Evolutionary conservation across 2,329 filamentous ascomycete species (phyloP), one percentile per base, ranked within the genome.

Genomic region (Phoma sp.): DNA sequence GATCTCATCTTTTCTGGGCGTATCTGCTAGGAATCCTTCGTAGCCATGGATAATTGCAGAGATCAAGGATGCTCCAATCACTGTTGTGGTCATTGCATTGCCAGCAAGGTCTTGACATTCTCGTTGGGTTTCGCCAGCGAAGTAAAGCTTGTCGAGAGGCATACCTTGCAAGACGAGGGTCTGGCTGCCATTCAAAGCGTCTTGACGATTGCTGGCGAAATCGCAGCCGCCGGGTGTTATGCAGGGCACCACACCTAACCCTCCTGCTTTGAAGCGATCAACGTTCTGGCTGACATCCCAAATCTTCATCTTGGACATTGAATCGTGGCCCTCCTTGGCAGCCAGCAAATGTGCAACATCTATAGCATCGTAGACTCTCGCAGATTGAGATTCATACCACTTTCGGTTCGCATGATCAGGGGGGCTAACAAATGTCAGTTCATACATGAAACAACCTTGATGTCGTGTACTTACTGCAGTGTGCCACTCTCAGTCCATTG

Each of bases 21-120:
- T n/a, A n/a, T n/a, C n/a, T n/a, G n/a, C n/a, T n/a, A n/a, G n/a
- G n/a, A 68, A 64, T 0, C 58, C 47, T 41, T 48, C 51, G 13
- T 41, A 50, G 59, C 71, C 23, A 72, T 67, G 33, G 4, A 86
- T 80, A 1, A 93, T 70, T 0, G 84, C 81, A 1, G 84, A 77
- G 2, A 90, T 64, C 1, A 89, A 80, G 0, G 83, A 82, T 1
- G 83, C 79, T 2, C 86, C 88, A 8, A 92, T 84, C 0, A 91
- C 87, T 0, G 89, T 89, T 0, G 85, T 85, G 1, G 83, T 86
- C 90, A 93, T 93, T 0, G 90, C 90, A 68, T 95, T 93, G 0
- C 90, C 90, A 2, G 88, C 89, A 2, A 93, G 76, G 59, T 91
- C 85, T 58, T 87, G 84, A 2, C 90, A 76, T 14, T 92, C 72